These are phyloP conservation scores for Kernera saxatilis DNA, from an alignment of 345 rosid genomes.

Conservation along the genomic window DNA sequence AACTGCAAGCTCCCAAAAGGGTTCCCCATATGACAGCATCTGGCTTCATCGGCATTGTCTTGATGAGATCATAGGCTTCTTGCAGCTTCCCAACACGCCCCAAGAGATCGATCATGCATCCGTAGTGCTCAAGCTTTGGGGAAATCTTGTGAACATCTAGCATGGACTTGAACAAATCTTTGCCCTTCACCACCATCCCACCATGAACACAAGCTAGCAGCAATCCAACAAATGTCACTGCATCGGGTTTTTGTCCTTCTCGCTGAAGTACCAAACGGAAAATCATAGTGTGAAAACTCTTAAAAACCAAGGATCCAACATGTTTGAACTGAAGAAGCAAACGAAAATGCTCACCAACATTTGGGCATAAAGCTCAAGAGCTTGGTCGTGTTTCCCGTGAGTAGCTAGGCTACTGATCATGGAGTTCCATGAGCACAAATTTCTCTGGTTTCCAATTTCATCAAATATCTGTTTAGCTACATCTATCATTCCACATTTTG, in stretches of 20 bases:
- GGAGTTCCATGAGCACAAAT: slow-evolving; percentile 81
- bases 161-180: slow-evolving; percentile 56
- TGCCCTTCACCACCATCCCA: slow-evolving; percentile 51
- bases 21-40: slow-evolving; percentile 84
- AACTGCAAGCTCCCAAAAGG: slow-evolving; percentile 78
- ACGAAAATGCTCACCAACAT: slow-evolving; percentile 49
- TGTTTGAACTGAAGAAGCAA: neutral
- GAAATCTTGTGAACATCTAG: slow-evolving; percentile 25
- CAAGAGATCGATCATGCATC: slow-evolving; percentile 83
- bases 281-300: neutral
- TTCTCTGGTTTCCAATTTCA: slow-evolving; percentile 54
- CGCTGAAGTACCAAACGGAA: slow-evolving; percentile 29
- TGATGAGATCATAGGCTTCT: slow-evolving; percentile 58
- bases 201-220: slow-evolving; percentile 81
- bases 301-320: neutral
- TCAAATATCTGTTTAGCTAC: slow-evolving; percentile 47
- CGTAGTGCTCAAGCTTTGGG: slow-evolving; percentile 76
- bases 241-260: slow-evolving; percentile 53
- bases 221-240: slow-evolving; percentile 77
- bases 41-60: slow-evolving; percentile 67
- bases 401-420: slow-evolving; percentile 73
- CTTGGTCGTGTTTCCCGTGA: slow-evolving; percentile 60
- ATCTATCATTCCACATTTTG: slow-evolving; percentile 66
- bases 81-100: slow-evolving; percentile 70
- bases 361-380: slow-evolving; percentile 48